These are phyloP conservation scores for Candida stauntonica DNA, from an alignment of 805 yeast genomes.

Conservation along the genomic window DNA sequence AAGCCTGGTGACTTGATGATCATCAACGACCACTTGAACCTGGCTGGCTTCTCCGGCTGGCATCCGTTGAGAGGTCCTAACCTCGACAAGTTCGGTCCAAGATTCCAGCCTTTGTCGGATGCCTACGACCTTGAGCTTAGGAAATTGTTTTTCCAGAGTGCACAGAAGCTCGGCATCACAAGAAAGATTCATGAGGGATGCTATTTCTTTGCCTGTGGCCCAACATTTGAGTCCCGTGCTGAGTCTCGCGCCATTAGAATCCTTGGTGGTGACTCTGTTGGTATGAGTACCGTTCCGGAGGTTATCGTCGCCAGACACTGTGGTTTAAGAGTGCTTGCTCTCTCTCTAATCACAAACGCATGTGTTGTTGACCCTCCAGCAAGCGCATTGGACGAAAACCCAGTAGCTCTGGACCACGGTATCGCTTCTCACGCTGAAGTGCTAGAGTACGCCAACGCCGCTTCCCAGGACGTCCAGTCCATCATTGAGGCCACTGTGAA, in stretches of 20 bases:
- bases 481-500: slow-evolving; percentile 62
- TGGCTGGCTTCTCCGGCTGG: slow-evolving; percentile 86
- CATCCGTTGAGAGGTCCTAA: slow-evolving; percentile 90
- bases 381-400: slow-evolving; percentile 53
- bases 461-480: slow-evolving; percentile 74
- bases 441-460: slow-evolving; percentile 71
- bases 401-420: slow-evolving; percentile 56
- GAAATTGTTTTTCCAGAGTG: slow-evolving; percentile 51
- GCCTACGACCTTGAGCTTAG: slow-evolving; percentile 80
- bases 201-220: slow-evolving; percentile 84
- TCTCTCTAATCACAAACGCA: slow-evolving; percentile 81
- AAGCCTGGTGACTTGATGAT: slow-evolving; percentile 90
- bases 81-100: slow-evolving; percentile 71
- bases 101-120: slow-evolving; percentile 85
- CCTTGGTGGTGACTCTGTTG: slow-evolving; percentile 90
- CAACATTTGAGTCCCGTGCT: slow-evolving; percentile 90
- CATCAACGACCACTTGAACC: slow-evolving; percentile 79
- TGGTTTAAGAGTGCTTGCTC: slow-evolving; percentile 76
- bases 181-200: slow-evolving; percentile 83
- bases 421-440: slow-evolving; percentile 94
- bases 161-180: slow-evolving; percentile 40
- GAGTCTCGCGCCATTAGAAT: slow-evolving; percentile 72
- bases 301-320: slow-evolving; percentile 88
- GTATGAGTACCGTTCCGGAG: slow-evolving; percentile 98
- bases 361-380: slow-evolving; percentile 70